Percentiles rank a stretch among this genome's conserved stretches.
Evolutionary conservation across 2,329 filamentous ascomycete species (phyloP).

Genomic region (Botrytis elliptica): DNA sequence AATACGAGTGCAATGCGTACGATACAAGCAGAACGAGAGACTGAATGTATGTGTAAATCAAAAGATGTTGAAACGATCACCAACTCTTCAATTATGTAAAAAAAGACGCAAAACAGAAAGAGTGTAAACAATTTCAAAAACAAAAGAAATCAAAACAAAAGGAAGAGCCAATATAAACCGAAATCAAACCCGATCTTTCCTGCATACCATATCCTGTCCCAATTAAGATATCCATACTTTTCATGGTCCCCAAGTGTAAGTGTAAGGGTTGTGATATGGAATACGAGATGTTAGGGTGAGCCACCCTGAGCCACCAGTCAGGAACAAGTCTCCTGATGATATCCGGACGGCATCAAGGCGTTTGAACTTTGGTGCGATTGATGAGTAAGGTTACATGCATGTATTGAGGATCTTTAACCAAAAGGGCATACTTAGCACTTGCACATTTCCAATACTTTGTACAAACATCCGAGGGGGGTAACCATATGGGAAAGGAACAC

Average conservation of each 20-base stretch:
- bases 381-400: not conserved
- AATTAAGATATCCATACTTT: not conserved
- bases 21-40: conserved; percentile 3
- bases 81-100: not conserved
- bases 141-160: not conserved
- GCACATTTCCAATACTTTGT: not conserved
- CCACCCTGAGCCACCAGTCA: conserved; percentile 10
- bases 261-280: conserved; percentile 4
- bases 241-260: not conserved
- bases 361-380: not conserved
- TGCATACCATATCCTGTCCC: not conserved
- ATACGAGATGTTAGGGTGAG: conserved; percentile 2
- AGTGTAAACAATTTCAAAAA: not conserved
- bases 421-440: not conserved
- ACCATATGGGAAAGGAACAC: not conserved
- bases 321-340: not conserved
- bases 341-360: not conserved
- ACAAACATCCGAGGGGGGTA: not conserved
- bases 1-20: not conserved
- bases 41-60: not conserved
- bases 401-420: not conserved
- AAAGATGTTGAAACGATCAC: not conserved
- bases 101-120: not conserved
- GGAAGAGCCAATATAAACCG: not conserved
- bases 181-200: not conserved